Conservation (phyloP, 495 filamentous ascomycete species). For the Podospora pseudocomata region DNA sequence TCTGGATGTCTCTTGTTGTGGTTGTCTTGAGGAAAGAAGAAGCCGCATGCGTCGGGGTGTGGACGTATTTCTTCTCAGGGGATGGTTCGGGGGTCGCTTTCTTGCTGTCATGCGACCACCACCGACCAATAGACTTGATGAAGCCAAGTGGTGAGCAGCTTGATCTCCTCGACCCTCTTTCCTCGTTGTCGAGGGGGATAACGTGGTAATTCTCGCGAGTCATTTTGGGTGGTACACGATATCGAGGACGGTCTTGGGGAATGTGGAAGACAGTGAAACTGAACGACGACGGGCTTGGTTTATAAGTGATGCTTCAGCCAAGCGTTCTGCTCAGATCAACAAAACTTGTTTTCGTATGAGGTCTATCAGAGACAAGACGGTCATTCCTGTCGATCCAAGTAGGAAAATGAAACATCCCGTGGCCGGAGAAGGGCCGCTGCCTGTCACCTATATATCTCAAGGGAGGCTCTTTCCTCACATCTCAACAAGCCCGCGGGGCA, state of each 20-base stretch:
- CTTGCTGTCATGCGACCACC: slow-evolving; percentile 12
- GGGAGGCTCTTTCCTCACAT: background rate
- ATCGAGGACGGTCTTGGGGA: background rate
- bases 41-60: slow-evolving; percentile 41
- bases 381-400: background rate
- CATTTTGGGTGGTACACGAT: background rate
- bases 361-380: background rate
- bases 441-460: background rate
- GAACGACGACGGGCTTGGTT: background rate
- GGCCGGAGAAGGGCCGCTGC: background rate
- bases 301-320: background rate
- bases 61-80: slow-evolving; percentile 31
- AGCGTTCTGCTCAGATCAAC: background rate
- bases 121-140: slow-evolving; percentile 18
- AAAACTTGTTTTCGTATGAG: background rate
- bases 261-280: background rate
- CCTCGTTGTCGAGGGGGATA: slow-evolving; percentile 9
- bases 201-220: slow-evolving; percentile 1
- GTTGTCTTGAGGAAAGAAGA: slow-evolving; percentile 42
- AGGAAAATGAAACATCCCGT: background rate
- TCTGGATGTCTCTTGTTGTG: slow-evolving; percentile 35
- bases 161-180: background rate
- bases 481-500: background rate
- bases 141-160: slow-evolving; percentile 22
- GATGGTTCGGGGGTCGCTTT: background rate